Evolutionary conservation across 345 rosid genomes (phyloP), one percentile per base, ranked within the genome.

Genomic region (Anastatica hierochuntica): DNA sequence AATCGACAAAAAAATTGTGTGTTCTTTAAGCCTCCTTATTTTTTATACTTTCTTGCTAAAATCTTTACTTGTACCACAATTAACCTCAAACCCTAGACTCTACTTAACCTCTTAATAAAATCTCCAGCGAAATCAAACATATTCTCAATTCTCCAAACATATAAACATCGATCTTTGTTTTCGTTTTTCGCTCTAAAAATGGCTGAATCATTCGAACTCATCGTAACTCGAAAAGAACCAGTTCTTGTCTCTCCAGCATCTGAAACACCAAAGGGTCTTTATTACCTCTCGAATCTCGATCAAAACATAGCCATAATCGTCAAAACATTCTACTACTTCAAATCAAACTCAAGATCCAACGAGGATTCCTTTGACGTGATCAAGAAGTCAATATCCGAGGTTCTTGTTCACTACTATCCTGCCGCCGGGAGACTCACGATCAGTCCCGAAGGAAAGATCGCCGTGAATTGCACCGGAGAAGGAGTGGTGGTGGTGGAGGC

Each of bases 401-500:
- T 82, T 24, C 85, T 86, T 58, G 90, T 80, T 64, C 76, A 69
- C 49, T 79, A 82, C 72, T 75, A 81, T 37, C 94, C 94, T 1
- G 72, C 84, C 33, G 94, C 94, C 0, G 94, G 97, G 30, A 67
- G 88, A 64, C 76, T 86, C 24, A 64, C 79, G 1, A 72, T 84
- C 12, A 86, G 95, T 44, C 68, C 94, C 1, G 86, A 79, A 44
- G 86, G 90, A 24, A 86, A 86, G 77, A 81, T 79, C 46, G 77
- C 77, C 6, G 83, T 86, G 30, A 74, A 84, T 55, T 84, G 97
- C 71, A 77, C 79, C 0, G 88, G 79, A 14, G 88, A 90, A 15
- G 97, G 97, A 41, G 90, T 82, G 37, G 83, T 90, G 39, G 79
- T 90, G 41, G 88, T 90, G 11, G 95, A 84, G 63, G 94, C 94